These are phyloP conservation scores for Trichoderma reesei DNA, from an alignment of 495 filamentous ascomycete species.

Conservation along the genomic window DNA sequence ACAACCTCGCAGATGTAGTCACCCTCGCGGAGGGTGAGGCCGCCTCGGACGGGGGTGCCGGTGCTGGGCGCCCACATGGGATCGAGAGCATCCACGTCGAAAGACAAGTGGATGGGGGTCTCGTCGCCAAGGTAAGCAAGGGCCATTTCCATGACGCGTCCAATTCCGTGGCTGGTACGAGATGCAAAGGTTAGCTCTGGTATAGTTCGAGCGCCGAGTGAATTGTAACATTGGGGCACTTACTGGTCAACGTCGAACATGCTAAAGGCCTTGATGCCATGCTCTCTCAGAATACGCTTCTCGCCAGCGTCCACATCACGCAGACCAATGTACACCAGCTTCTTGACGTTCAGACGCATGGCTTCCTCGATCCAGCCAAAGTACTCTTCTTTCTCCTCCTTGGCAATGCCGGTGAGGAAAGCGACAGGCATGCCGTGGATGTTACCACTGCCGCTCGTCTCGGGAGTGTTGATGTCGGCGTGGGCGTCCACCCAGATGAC, in stretches of 20 bases:
- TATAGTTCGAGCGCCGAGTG: no score
- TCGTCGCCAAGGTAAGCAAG: constrained; percentile 87
- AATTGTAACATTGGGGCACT: constrained; percentile 13
- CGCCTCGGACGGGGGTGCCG: constrained; percentile 91
- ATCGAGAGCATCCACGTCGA: constrained; percentile 95
- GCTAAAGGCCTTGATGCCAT: constrained; percentile 90
- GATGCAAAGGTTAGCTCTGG: constrained; percentile 11
- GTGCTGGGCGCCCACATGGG: constrained; percentile 94
- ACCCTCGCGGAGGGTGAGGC: constrained; percentile 87
- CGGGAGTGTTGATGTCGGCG: constrained; percentile 93
- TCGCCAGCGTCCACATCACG: constrained; percentile 86
- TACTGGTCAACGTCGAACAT: constrained; percentile 97
- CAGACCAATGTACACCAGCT: constrained; percentile 95
- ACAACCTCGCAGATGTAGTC: constrained; percentile 98
- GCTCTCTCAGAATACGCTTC: constrained; percentile 78
- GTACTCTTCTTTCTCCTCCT: constrained; percentile 57
- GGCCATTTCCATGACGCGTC: constrained; percentile 94
- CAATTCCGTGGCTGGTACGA: constrained; percentile 66
- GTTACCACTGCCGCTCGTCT: constrained; percentile 81
- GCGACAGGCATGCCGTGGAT: constrained; percentile 98
- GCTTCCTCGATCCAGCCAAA: constrained; percentile 79
- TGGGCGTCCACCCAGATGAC: constrained; percentile 99
- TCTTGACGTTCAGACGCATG: constrained; percentile 53
- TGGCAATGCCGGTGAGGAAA: constrained; percentile 77
- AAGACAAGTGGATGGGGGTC: constrained; percentile 92